These are phyloP conservation scores for Tetrapisispora nanseiensis DNA, from an alignment of 805 yeast species.

Conservation along the genomic window DNA sequence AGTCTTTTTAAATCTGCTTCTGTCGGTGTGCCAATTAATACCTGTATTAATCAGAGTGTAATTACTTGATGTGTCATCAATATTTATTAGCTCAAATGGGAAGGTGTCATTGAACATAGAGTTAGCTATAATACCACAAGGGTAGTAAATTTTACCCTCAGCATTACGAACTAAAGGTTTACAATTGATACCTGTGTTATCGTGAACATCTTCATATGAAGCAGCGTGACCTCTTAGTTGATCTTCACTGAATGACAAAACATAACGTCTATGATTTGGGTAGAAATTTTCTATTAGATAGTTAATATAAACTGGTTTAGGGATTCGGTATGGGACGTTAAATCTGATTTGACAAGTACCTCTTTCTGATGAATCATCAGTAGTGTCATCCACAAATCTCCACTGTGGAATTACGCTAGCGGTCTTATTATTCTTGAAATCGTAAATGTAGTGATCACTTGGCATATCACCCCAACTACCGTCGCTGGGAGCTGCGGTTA, in stretches of 20 bases:
- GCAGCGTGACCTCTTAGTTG: conserved; percentile 77
- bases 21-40: conserved; percentile 82
- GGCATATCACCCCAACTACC: conserved; percentile 45
- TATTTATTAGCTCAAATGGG: conserved; percentile 29
- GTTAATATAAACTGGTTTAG: conserved; percentile 66
- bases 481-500: conserved; percentile 36
- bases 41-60: conserved; percentile 40
- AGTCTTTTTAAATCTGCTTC: conserved; percentile 62
- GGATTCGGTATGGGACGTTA: conserved; percentile 58
- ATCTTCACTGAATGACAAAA: conserved; percentile 73
- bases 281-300: conserved; percentile 81
- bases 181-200: conserved; percentile 45
- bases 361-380: conserved; percentile 41
- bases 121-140: conserved; percentile 93
- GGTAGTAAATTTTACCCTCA: conserved; percentile 63
- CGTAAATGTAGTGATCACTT: conserved; percentile 40
- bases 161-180: conserved; percentile 47
- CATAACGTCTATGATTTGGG: conserved; percentile 93
- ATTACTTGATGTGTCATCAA: conserved; percentile 27
- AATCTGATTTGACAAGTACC: conserved; percentile 66
- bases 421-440: conserved; percentile 41
- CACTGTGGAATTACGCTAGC: conserved; percentile 47
- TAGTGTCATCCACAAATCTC: conserved; percentile 41
- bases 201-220: conserved; percentile 39
- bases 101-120: conserved; percentile 86